Evolutionary conservation across 805 yeast genomes (phyloP), one percentile per base, ranked within the genome.

Genomic region (Ogataea philodendri): DNA sequence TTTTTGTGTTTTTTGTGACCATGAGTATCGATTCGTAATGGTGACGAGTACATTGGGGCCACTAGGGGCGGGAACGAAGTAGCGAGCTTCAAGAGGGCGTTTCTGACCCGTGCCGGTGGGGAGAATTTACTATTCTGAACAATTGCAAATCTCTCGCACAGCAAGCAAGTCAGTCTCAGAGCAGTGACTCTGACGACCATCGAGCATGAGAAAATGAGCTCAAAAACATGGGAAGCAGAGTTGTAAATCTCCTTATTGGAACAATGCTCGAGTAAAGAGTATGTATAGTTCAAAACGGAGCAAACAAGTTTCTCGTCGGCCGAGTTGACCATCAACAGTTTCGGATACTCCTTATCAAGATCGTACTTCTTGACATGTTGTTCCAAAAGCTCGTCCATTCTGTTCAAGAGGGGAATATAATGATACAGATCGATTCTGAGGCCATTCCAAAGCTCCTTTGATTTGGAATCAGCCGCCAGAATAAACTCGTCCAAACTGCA

Each of bases 321-420:
- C 0, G 41, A 35, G 0, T 60, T 51, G 38, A 84, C 65, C 10
- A 63, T 64, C 17, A 60, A 60, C 13, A 84, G 67, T 27, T 60
- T 68, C 4, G 76, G 71, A 34, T 59, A 49, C 13, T 70, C 71
- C 9, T 66, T 66, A 22, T 65, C 69, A 35, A 79, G 58, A 21
- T 62, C 65, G 50, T 85, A 82, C 42, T 75, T 75, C 6, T 60
- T 60, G 10, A 83, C 71, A 15, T 72, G 63, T 3, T 51, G 48
- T 33, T 78, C 83, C 35, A 85, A 62, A 5, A 85, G 69, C 9
- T 66, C 70, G 54, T 89, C 96, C 52, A 89, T 76, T 48, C 81
- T 67, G 57, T 87, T 83, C 48, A 90, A 65, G 1, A 85, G 76
- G 0, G 81, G 72, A 18, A 84, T 74, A 93, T 95, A 89, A 41